Evolutionary conservation across 1,284 basidiomycete species (phyloP), one percentile per base, ranked within the genome.

Genomic region (Trichosporon sp.): DNA sequence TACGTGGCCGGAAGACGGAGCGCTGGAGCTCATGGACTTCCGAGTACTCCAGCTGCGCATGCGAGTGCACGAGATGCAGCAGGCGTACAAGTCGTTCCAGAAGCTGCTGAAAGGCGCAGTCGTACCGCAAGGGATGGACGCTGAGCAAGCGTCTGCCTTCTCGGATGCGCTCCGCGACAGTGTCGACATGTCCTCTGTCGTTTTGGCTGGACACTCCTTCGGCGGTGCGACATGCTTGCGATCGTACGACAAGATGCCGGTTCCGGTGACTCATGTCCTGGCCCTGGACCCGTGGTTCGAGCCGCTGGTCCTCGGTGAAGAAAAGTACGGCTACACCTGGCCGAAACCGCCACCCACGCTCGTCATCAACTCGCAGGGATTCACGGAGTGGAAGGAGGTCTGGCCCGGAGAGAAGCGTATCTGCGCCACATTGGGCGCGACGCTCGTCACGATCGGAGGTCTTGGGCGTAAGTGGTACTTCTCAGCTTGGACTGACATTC

Each of bases 231-330:
- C 91, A 4, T 81, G 89, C 61, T 65, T 77, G 35, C 74, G 72
- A 67, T 40, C 75, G 37, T 72, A 74, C 63, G 43, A 80, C 81
- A 3, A 69, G 80, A 4, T 81, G 80, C 3, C 79, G 1, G 85
- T 92, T 66, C 89, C 89, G 0, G 80, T 90, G 54, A 84, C 85
- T 7, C 87, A 88, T 68, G 87, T 86, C 2, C 78, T 92, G 14
- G 84, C 89, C 21, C 86, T 92, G 8, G 92, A 93, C 80, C 92
- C 91, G 46, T 93, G 92, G 92, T 81, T 92, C 16, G 91, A 92
- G 70, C 91, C 92, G 16, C 78, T 92, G 31, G n/a, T n/a, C 31
- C 59, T 32, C 59, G 59, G 59, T 12, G 59, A 63, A 32, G 14
- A 63, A 32, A 19, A 86, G 89, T 1, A 80, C 85, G 19, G 89